A percentile compares a stretch with the other conserved stretches of the same genome.
Evolutionary conservation across 441 rosid genomes (phyloP).

Genomic region (Theobroma grandiflorum): DNA sequence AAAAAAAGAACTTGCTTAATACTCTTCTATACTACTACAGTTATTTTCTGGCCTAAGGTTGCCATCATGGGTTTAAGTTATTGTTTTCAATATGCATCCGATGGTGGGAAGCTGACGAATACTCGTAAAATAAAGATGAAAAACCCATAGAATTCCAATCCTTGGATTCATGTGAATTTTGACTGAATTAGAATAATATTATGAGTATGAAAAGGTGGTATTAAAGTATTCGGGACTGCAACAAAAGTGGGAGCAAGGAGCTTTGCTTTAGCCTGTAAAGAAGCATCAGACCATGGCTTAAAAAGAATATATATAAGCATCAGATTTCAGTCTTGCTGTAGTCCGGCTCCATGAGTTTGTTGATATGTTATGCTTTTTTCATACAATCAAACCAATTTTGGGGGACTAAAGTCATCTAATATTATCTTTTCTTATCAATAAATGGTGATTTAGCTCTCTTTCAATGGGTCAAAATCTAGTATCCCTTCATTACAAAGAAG

Average conservation of each 20-base stretch:
- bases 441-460: background rate
- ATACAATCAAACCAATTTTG: background rate
- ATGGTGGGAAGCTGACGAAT: background rate
- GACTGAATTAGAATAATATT: background rate
- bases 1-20: background rate
- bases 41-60: background rate
- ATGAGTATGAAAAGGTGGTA: background rate
- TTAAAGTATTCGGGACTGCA: background rate
- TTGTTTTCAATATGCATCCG: background rate
- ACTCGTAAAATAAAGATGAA: background rate
- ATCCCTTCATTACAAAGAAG: background rate
- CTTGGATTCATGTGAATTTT: background rate
- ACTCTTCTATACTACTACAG: background rate
- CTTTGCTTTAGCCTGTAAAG: constrained; percentile 19
- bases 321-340: background rate
- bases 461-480: background rate
- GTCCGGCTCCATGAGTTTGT: background rate
- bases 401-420: background rate
- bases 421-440: background rate
- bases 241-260: constrained; percentile 2
- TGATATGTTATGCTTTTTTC: constrained; percentile 17
- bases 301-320: background rate
- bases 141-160: background rate
- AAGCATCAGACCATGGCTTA: constrained; percentile 5
- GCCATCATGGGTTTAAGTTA: background rate